These are phyloP conservation scores for Kluyveromyces lactis DNA, from an alignment of 805 yeast genomes.

Conservation along the genomic window DNA sequence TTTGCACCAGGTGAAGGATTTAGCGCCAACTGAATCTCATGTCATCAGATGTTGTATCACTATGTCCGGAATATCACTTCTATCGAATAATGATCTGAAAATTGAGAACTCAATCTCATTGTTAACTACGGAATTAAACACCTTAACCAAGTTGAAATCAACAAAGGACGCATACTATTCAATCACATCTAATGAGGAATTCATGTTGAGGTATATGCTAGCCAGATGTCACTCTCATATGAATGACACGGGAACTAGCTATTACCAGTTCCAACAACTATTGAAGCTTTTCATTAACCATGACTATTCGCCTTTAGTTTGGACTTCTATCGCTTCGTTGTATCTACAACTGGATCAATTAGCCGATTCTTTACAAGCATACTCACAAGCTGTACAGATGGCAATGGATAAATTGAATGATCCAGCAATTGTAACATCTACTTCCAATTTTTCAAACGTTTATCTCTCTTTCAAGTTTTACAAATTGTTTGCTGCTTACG, in stretches of 20 bases:
- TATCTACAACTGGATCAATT: constrained; percentile 52
- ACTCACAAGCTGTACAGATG: constrained; percentile 42
- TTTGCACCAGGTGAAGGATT: constrained; percentile 2
- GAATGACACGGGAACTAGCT: constrained; percentile 2
- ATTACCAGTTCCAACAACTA: constrained; percentile 5
- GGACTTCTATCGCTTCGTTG: constrained; percentile 59
- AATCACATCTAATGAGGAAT: constrained; percentile 2
- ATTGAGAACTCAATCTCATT: neutral
- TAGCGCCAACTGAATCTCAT: constrained; percentile 5
- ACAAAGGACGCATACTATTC: neutral
- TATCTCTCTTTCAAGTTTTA: constrained; percentile 9
- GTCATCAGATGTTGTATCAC: constrained; percentile 1
- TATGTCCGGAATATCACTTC: constrained; percentile 1
- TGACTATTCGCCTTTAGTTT: constrained; percentile 39
- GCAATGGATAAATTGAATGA: constrained; percentile 4
- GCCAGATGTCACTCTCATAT: constrained; percentile 4
- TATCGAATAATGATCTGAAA: constrained; percentile 2
- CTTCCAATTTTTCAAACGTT: constrained; percentile 4
- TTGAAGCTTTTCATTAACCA: constrained; percentile 2
- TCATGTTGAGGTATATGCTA: constrained; percentile 2
- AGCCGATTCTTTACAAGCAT: constrained; percentile 59
- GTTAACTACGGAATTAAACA: constrained; percentile 1
- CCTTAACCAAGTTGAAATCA: neutral
- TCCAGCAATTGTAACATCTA: constrained; percentile 1
- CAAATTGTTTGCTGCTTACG: constrained; percentile 17